A percentile compares a stretch with the other conserved stretches of the same genome.
phyloP scores from a whole-genome alignment of 352 stramenopile genomes.

The Discostella stelligera region DNA sequence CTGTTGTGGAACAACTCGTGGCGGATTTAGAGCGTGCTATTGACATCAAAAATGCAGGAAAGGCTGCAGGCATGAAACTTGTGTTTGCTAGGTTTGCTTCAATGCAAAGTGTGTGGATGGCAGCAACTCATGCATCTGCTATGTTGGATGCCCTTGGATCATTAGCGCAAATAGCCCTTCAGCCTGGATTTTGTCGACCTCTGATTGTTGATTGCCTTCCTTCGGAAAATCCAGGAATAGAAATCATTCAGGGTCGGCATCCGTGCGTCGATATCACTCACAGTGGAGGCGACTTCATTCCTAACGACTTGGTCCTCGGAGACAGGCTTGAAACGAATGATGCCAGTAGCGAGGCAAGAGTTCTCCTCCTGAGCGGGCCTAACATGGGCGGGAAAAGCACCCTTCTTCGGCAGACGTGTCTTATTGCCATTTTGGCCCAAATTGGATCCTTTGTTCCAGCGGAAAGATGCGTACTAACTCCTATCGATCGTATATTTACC shows the following conservation, averaged over 20 bases:
- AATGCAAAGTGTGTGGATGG: slow-evolving; percentile 87
- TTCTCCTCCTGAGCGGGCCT: slow-evolving; percentile 93
- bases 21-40: slow-evolving; percentile 70
- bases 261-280: slow-evolving; percentile 88
- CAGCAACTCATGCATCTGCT: slow-evolving; percentile 88
- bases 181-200: slow-evolving; percentile 91
- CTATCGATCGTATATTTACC: slow-evolving; percentile 99
- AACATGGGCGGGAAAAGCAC: slow-evolving; percentile 98
- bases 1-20: slow-evolving; percentile 68
- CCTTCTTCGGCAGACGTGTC: slow-evolving; percentile 96
- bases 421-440: slow-evolving; percentile 97
- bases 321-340: slow-evolving; percentile 43
- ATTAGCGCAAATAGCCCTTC: slow-evolving; percentile 90
- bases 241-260: slow-evolving; percentile 92
- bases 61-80: slow-evolving; percentile 86
- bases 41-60: slow-evolving; percentile 67
- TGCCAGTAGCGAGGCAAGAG: slow-evolving; percentile 38
- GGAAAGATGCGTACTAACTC: slow-evolving; percentile 90
- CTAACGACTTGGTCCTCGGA: slow-evolving; percentile 93
- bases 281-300: slow-evolving; percentile 90
- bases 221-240: slow-evolving; percentile 65
- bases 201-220: slow-evolving; percentile 85
- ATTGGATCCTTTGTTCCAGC: slow-evolving; percentile 99
- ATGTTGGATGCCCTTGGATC: slow-evolving; percentile 94
- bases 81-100: slow-evolving; percentile 97